A percentile compares a stretch with the other conserved stretches of the same genome.
Evolutionary conservation across 2,329 filamentous ascomycete species (phyloP).

Genomic region (Botrytis fragariae): DNA sequence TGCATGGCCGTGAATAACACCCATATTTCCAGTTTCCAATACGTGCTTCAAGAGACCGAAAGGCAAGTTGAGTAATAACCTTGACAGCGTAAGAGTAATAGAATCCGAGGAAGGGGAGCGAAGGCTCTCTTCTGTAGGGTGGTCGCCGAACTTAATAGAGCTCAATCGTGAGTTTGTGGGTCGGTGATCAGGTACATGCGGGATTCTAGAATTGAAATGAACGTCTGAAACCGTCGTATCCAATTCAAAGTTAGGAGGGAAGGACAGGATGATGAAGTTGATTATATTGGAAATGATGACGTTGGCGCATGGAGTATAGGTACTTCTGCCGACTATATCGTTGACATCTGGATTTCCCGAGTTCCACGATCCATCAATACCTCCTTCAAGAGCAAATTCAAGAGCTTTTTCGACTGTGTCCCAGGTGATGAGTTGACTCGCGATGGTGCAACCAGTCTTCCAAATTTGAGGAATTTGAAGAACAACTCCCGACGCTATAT

Average conservation of each 20-base stretch:
- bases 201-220: conserved; percentile 48
- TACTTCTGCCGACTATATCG: conserved; percentile 39
- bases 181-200: conserved; percentile 34
- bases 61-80: conserved; percentile 67
- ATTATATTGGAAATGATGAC: conserved; percentile 54
- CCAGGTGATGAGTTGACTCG: conserved; percentile 58
- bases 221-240: conserved; percentile 49
- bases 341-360: conserved; percentile 35
- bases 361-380: conserved; percentile 42
- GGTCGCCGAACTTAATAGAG: conserved; percentile 69
- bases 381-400: conserved; percentile 54
- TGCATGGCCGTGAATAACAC: conserved; percentile 51
- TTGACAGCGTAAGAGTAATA: conserved; percentile 53
- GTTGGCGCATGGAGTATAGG: conserved; percentile 55
- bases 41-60: conserved; percentile 64
- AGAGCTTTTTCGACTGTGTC: conserved; percentile 60
- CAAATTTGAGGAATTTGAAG: conserved; percentile 56
- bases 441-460: conserved; percentile 58
- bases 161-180: conserved; percentile 53
- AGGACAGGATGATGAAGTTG: conserved; percentile 58
- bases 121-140: conserved; percentile 42
- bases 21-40: conserved; percentile 59
- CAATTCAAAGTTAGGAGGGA: conserved; percentile 59
- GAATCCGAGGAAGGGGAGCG: conserved; percentile 36
- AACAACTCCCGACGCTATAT: conserved; percentile 60